Evolutionary conservation across 305 asterid genomes (phyloP), one percentile per base, ranked within the genome.

Genomic region (Salvia sclarea): DNA sequence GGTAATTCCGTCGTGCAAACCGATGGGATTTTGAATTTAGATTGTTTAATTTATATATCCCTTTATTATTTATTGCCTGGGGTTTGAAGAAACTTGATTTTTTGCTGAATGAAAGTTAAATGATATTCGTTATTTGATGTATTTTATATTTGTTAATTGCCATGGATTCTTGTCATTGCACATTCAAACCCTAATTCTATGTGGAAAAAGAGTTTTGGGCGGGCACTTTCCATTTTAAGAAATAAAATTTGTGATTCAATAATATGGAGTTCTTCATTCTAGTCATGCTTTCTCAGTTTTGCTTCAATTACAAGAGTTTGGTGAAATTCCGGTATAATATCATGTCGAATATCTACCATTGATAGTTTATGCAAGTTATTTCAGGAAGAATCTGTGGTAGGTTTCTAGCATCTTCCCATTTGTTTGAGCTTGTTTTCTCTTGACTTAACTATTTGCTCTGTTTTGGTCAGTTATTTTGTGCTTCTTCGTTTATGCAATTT

Each of bases 1-100:
- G 95, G 97, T 90, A 35, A 56, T 12, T 21, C 41, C 28, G 41
- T 35, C 24, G 17, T 25, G 20, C n/a, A 45, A 47, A 25, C 11
- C 50, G 11, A 4, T 43, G 3, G 5, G 1, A 12, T 55, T n/a
- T 35, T 35, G 45, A 24, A 21, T 44, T 61, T 53, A 1, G 31
- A 5, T 12, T 31, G 5, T 33, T 59, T 5, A 37, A 9, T 5
- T 21, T 18, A 61, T 20, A 24, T 10, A 22, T 11, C 2, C 20
- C 3, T 20, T 28, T 12, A 1, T 33, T 50, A 5, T 30, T n/a
- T 13, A 18, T 60, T 55, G 4, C 14, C 10, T 56, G n/a, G 14
- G 25, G n/a, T 16, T 37, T 62, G 35, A 18, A 14, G 45, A 47
- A 63, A 9, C 56, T 45, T n/a, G 55, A 28, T 45, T 28, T 24